phyloP scores from a whole-genome alignment of 2,329 filamentous ascomycete genomes.

The Clarireedia sp. region DNA sequence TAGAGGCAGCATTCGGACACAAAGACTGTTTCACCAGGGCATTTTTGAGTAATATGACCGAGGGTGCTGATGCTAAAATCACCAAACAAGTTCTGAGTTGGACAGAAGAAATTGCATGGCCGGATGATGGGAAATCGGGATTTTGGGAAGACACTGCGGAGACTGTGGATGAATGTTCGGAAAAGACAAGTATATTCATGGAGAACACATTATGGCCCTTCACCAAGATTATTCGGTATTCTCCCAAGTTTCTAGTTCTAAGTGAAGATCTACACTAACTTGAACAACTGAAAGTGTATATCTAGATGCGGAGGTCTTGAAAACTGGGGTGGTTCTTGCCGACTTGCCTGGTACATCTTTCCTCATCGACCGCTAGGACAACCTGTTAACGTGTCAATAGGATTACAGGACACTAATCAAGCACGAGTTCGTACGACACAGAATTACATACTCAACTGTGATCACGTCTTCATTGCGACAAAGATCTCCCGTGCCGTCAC shows the following conservation, averaged over 20 bases:
- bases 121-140: neutral
- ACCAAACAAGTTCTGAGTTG: neutral
- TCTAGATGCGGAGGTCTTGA: neutral
- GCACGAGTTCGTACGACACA: constrained; percentile 31
- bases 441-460: constrained; percentile 28
- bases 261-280: neutral
- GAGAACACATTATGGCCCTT: neutral
- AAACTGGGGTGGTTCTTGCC: neutral
- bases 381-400: constrained; percentile 1
- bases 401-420: constrained; percentile 31
- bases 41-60: neutral
- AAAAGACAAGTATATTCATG: neutral
- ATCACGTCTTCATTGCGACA: constrained; percentile 31
- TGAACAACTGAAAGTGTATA: neutral
- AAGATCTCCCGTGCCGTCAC: constrained; percentile 23
- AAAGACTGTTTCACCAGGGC: neutral
- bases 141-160: neutral
- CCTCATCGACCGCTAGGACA: neutral
- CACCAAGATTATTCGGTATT: neutral
- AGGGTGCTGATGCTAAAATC: neutral
- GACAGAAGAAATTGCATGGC: neutral
- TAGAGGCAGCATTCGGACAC: neutral
- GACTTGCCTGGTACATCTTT: neutral
- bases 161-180: neutral
- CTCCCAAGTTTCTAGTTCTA: neutral